Evolutionary conservation across 331 rosid genomes (phyloP).

Genomic region (Phaseolus coccineus): DNA sequence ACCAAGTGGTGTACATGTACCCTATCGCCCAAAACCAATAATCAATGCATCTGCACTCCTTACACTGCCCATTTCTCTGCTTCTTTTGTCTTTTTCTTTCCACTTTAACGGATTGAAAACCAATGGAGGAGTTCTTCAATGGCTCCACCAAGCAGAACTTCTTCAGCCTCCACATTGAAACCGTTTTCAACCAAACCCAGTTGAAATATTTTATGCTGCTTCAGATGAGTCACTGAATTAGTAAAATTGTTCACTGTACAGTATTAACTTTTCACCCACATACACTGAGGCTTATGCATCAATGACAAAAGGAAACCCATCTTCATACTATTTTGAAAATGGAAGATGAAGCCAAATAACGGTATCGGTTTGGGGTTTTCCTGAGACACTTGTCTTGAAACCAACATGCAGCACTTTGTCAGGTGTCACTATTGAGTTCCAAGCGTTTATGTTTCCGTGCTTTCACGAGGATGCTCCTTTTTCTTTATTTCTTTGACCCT

Average conservation of each 20-base stretch:
- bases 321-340: not conserved
- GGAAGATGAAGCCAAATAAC: not conserved
- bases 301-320: not conserved
- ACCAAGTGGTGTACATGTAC: slow-evolving; percentile 66
- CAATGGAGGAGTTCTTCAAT: slow-evolving; percentile 45
- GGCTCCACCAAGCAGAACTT: slow-evolving; percentile 50
- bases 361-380: slow-evolving; percentile 18
- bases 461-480: slow-evolving; percentile 35
- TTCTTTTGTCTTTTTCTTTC: slow-evolving; percentile 40
- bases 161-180: slow-evolving; percentile 52
- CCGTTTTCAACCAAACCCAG: slow-evolving; percentile 39
- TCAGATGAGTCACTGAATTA: not conserved
- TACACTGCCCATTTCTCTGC: slow-evolving; percentile 42
- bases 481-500: not conserved
- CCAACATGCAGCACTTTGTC: slow-evolving; percentile 31
- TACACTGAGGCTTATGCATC: not conserved
- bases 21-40: slow-evolving; percentile 70
- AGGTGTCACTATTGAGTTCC: slow-evolving; percentile 31
- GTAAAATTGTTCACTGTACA: not conserved
- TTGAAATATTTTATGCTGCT: not conserved
- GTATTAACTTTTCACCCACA: not conserved
- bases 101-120: slow-evolving; percentile 40
- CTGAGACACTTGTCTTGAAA: slow-evolving; percentile 46
- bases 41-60: slow-evolving; percentile 65
- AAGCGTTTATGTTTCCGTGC: slow-evolving; percentile 18